phyloP scores from a whole-genome alignment of 768 basidiomycete genomes.

The Agrocybe pediades region DNA sequence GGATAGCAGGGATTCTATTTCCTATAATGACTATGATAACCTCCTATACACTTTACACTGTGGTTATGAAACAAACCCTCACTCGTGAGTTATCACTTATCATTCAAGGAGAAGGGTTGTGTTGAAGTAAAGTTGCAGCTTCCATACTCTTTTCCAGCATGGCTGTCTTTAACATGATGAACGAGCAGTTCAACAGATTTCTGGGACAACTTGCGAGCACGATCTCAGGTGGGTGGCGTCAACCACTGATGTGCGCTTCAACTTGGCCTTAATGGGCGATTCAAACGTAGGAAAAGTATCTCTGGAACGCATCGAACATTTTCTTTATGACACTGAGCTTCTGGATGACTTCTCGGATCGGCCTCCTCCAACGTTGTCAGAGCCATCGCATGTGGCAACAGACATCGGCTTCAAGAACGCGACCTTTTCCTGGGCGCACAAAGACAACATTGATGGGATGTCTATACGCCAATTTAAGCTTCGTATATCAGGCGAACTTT shows the following conservation, averaged over 20 bases:
- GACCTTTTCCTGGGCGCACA: conserved; percentile 53
- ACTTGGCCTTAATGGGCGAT: background rate
- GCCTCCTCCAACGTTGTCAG: background rate
- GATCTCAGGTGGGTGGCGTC: conserved; percentile 28
- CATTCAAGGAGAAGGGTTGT: background rate
- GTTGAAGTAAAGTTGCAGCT: conserved; percentile 28
- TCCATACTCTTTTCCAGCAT: conserved; percentile 53
- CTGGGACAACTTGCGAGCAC: conserved; percentile 25
- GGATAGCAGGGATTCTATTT: conserved; percentile 5
- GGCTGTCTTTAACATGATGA: conserved; percentile 63
- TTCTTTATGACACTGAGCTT: conserved; percentile 48
- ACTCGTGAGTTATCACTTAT: conserved; percentile 15
- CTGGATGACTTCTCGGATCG: conserved; percentile 36
- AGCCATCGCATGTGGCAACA: background rate
- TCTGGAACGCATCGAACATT: conserved; percentile 51
- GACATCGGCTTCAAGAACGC: conserved; percentile 54
- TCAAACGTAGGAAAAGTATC: conserved; percentile 50
- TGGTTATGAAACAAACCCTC: conserved; percentile 41
- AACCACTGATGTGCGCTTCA: too few species aligned
- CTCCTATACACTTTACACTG: conserved; percentile 60
- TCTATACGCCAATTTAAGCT: conserved; percentile 53
- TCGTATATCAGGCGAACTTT: conserved; percentile 50
- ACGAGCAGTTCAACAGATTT: conserved; percentile 46
- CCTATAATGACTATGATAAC: conserved; percentile 67
- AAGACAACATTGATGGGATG: conserved; percentile 29